These are phyloP conservation scores for Hypoxylon sp. DNA, from an alignment of 2,329 filamentous ascomycete species.

Conservation along the genomic window DNA sequence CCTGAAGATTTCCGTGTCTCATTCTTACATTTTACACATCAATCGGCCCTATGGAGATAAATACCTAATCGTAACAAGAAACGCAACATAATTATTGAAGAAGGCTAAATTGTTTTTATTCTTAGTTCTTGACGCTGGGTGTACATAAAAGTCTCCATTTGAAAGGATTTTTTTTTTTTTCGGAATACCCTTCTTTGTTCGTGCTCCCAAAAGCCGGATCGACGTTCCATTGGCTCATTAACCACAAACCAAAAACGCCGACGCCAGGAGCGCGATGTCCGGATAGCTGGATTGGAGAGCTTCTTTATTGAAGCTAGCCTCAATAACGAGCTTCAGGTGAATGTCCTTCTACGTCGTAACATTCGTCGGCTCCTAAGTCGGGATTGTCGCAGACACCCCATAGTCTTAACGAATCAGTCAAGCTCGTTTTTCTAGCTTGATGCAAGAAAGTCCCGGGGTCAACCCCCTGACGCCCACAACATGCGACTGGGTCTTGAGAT, in stretches of 20 bases:
- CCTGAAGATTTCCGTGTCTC: too few relatives aligned
- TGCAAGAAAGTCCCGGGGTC: constrained; percentile 14
- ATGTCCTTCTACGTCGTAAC: constrained; percentile 8
- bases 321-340: constrained; percentile 4
- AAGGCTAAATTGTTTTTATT: too few relatives aligned
- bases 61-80: too few relatives aligned
- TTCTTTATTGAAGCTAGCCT: constrained; percentile 11
- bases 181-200: too few relatives aligned
- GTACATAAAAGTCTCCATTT: too few relatives aligned
- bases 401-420: constrained; percentile 29
- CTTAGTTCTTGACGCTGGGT: too few relatives aligned
- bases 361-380: constrained; percentile 7
- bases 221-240: constrained; percentile 7
- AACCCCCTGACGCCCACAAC: constrained; percentile 20
- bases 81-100: too few relatives aligned
- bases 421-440: constrained; percentile 23
- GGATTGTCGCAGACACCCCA: constrained; percentile 15
- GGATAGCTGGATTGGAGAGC: constrained; percentile 17
- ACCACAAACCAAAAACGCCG: constrained; percentile 8
- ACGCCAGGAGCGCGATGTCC: constrained; percentile 5
- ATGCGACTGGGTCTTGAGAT: constrained; percentile 20
- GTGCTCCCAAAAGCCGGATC: not conserved
- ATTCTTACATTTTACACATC: too few relatives aligned
- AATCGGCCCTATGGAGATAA: too few relatives aligned
- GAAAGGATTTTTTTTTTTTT: too few relatives aligned